Evolutionary conservation across 1,139 yeast species (phyloP).

Genomic region (Pneumocystis jirovecii): DNA sequence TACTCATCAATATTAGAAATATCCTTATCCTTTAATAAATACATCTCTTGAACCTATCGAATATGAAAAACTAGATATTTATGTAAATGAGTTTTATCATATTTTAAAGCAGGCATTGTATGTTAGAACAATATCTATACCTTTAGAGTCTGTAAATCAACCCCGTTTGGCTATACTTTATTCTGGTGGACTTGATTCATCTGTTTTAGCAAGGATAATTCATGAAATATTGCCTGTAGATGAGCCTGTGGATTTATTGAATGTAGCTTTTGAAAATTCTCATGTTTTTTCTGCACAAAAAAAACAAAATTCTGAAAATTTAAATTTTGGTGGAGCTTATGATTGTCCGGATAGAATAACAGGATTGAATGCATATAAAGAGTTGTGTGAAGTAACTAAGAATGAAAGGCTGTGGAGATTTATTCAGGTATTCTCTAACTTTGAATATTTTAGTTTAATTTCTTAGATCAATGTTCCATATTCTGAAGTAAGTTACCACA

Average conservation of each 20-base stretch:
- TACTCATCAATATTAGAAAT: not conserved
- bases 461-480: slow-evolving; percentile 61
- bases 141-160: slow-evolving; percentile 1
- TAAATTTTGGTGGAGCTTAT: slow-evolving; percentile 20
- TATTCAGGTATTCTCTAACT: not conserved
- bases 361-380: slow-evolving; percentile 47
- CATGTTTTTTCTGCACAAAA: slow-evolving; percentile 19
- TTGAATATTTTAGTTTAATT: slow-evolving; percentile 29
- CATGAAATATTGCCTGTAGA: slow-evolving; percentile 22
- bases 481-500: slow-evolving; percentile 41
- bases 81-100: slow-evolving; percentile 1
- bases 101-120: slow-evolving; percentile 9
- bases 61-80: not conserved
- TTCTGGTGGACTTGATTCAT: slow-evolving; percentile 92
- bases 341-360: slow-evolving; percentile 73
- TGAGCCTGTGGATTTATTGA: slow-evolving; percentile 52
- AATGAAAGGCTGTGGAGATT: not conserved
- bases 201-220: slow-evolving; percentile 43
- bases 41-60: not conserved
- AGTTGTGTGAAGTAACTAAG: not conserved
- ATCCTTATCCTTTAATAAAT: not conserved
- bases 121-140: slow-evolving; percentile 11
- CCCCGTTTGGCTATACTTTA: slow-evolving; percentile 42
- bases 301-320: not conserved
- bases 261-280: slow-evolving; percentile 90